Percentiles rank a stretch among this genome's conserved stretches.
Conservation (phyloP, 495 filamentous ascomycete species). For the Hyaloscypha finlandica region DNA sequence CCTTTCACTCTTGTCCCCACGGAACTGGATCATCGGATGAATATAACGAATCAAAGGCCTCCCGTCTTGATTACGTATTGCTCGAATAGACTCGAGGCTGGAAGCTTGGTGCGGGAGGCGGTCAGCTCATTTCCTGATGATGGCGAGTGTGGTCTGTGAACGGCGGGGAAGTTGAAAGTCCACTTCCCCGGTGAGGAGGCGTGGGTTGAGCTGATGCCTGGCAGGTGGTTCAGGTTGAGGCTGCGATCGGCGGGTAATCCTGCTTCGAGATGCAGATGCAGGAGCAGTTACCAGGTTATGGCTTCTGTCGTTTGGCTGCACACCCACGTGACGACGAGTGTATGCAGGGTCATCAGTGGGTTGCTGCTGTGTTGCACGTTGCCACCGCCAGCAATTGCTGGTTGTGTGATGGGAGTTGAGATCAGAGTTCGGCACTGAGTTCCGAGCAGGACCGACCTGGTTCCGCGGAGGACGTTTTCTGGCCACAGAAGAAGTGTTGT, state of each 20-base stretch:
- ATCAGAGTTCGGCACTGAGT: not conserved
- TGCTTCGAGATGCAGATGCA: conserved; percentile 19
- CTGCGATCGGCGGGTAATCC: conserved; percentile 9
- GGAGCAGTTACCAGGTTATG: not conserved
- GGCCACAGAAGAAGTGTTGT: not conserved
- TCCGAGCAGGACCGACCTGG: not conserved
- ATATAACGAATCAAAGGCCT: not conserved
- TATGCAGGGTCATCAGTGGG: not conserved
- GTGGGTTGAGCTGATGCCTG: not conserved
- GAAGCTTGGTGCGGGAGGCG: conserved; percentile 10
- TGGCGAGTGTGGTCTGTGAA: not conserved
- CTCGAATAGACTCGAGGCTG: conserved; percentile 7
- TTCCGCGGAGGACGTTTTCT: not conserved
- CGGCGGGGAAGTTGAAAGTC: not conserved
- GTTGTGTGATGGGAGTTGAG: not conserved
- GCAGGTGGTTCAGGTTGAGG: not conserved
- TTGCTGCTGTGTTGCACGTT: conserved; percentile 2
- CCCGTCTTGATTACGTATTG: not conserved
- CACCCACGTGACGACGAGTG: not conserved
- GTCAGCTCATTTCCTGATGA: not conserved
- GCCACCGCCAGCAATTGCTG: not conserved
- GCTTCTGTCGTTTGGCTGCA: not conserved
- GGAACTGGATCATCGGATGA: not conserved
- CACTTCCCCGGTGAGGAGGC: not conserved
- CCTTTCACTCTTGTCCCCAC: not conserved